phyloP scores from a whole-genome alignment of 129 eudicot species.

The Pulicaria dysenterica region DNA sequence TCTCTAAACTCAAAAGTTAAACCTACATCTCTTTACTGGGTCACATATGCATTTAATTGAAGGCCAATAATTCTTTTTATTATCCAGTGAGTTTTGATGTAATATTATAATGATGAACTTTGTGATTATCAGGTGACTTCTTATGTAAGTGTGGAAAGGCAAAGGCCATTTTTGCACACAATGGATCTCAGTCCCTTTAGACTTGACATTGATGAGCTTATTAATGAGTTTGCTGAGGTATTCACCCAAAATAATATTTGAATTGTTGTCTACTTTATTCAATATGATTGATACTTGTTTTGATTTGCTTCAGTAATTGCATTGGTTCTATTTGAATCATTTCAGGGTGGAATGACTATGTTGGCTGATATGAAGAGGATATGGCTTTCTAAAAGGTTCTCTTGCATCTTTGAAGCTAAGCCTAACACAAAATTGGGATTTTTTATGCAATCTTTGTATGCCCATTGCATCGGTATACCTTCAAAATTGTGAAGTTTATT shows the following conservation, averaged over 20 bases:
- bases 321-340: not conserved
- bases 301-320: not conserved
- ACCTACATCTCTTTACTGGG: not conserved
- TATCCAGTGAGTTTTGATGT: not conserved
- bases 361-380: conserved; percentile 68
- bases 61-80: not conserved
- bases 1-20: not conserved
- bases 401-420: conserved; percentile 69
- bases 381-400: conserved; percentile 70
- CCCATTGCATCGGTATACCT: conserved; percentile 62
- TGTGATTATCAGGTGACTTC: conserved; percentile 23
- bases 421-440: conserved; percentile 59
- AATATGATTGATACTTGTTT: not conserved
- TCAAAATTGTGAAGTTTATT: not conserved
- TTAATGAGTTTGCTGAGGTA: conserved; percentile 68
- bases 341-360: conserved; percentile 47
- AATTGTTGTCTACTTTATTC: not conserved
- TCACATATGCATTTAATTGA: not conserved
- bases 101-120: conserved; percentile 15
- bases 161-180: not conserved
- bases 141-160: conserved; percentile 7
- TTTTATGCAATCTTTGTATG: conserved; percentile 80
- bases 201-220: conserved; percentile 82
- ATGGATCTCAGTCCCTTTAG: conserved; percentile 70
- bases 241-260: not conserved